Conservation (phyloP, 2,329 filamentous ascomycete genomes). For the Ambrosiella cleistominuta region DNA sequence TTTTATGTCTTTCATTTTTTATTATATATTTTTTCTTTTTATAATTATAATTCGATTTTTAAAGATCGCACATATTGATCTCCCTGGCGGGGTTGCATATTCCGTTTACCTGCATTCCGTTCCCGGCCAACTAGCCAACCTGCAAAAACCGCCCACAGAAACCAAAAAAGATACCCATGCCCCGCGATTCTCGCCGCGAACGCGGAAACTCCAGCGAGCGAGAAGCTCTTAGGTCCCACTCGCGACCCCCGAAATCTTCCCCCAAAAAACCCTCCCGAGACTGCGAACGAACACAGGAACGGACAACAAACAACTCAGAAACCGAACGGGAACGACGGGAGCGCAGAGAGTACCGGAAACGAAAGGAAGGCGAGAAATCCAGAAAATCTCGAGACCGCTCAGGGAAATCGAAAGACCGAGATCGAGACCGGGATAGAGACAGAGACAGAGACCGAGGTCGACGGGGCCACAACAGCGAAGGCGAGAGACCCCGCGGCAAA, state of each 20-base stretch:
- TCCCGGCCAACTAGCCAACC: neutral
- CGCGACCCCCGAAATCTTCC: neutral
- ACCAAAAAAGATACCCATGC: neutral
- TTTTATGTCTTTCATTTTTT: too few relatives aligned
- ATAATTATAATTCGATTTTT: too few relatives aligned
- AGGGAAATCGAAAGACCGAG: neutral
- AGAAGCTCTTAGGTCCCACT: conserved; percentile 5
- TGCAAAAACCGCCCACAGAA: too few relatives aligned
- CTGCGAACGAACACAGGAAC: neutral
- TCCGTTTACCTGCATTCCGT: neutral
- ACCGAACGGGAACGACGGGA: conserved; percentile 6
- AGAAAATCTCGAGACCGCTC: neutral
- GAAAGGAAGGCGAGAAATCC: neutral
- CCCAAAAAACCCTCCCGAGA: neutral
- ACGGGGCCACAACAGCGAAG: neutral
- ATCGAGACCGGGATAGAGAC: neutral
- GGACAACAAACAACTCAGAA: neutral
- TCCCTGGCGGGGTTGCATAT: neutral
- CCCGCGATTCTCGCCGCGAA: conserved; percentile 10
- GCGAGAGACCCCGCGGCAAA: neutral
- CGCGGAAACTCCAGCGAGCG: conserved; percentile 11
- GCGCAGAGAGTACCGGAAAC: conserved; percentile 1
- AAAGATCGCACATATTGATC: too few relatives aligned
- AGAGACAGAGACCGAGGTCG: conserved; percentile 1
- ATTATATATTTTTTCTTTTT: too few relatives aligned